Conservation (phyloP, 805 yeast species). For the Candida xiaguanensis region DNA sequence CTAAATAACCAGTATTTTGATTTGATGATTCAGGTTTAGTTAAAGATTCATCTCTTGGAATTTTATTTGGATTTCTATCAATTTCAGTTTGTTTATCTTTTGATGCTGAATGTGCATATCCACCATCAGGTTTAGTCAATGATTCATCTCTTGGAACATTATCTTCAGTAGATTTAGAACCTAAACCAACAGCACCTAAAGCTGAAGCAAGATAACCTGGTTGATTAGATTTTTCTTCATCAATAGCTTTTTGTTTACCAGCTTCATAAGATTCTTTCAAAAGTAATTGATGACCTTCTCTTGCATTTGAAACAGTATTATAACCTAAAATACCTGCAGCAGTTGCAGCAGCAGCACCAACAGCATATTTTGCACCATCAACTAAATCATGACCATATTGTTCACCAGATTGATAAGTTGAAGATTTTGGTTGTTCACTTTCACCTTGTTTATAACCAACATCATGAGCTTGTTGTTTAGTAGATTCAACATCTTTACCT, state of each 20-base stretch:
- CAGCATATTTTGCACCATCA: conserved; percentile 3
- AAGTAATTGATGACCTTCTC: conserved; percentile 2
- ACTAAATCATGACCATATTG: neutral
- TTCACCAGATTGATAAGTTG: conserved; percentile 3
- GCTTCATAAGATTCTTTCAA: conserved; percentile 2
- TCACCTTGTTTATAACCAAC: neutral
- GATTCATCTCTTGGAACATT: conserved; percentile 5
- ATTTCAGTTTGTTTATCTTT: conserved; percentile 2
- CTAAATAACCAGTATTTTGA: conserved; percentile 3
- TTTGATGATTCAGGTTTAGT: neutral
- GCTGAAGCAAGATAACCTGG: conserved; percentile 3
- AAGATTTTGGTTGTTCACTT: neutral
- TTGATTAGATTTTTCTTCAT: neutral
- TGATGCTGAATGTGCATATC: conserved; percentile 10
- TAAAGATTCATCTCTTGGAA: conserved; percentile 6
- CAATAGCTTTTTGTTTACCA: conserved; percentile 3
- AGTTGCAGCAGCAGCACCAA: conserved; percentile 8
- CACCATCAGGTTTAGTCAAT: conserved; percentile 4
- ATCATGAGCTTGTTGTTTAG: neutral
- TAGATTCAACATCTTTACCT: neutral
- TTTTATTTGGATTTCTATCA: conserved; percentile 9
- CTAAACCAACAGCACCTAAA: conserved; percentile 2
- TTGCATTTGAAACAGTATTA: neutral
- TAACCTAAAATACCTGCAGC: conserved; percentile 8
- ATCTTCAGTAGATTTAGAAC: neutral